Conservation (phyloP, 2,329 filamentous ascomycete genomes). For the Cucurbitaria berberidis region DNA sequence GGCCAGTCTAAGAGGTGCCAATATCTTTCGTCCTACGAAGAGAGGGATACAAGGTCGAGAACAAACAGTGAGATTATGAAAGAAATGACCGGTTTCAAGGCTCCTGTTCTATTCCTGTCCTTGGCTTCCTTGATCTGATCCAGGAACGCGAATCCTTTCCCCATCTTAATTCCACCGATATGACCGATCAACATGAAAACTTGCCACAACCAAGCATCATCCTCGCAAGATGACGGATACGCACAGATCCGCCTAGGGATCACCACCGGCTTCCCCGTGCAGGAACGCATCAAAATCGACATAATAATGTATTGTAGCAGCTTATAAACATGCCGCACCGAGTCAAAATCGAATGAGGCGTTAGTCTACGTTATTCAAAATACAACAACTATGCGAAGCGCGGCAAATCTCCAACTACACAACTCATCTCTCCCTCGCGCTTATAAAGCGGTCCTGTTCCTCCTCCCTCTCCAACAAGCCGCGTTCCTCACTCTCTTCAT, state of each 20-base stretch:
- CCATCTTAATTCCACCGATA: neutral
- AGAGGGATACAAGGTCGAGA: neutral
- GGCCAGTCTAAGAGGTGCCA: no score
- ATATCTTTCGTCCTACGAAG: no score
- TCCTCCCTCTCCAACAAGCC: constrained; percentile 45
- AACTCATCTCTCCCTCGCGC: constrained; percentile 11
- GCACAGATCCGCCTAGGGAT: neutral
- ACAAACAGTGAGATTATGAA: no score
- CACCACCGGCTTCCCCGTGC: no score
- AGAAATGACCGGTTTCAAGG: no score
- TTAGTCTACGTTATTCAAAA: no score
- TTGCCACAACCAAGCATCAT: constrained; percentile 1
- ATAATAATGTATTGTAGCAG: no score
- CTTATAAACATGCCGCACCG: no score
- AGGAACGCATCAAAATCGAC: no score
- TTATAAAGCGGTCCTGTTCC: constrained; percentile 28
- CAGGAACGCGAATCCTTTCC: constrained; percentile 3
- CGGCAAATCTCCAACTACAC: no score
- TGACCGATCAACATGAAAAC: neutral
- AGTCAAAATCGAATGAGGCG: no score
- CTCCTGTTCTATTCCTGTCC: constrained; percentile 4
- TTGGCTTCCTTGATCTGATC: neutral
- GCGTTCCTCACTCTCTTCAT: constrained; percentile 47
- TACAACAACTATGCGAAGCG: no score
- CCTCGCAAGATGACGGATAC: neutral